phyloP scores from a whole-genome alignment of 768 basidiomycete genomes.

The Chalciporus piperatus region DNA sequence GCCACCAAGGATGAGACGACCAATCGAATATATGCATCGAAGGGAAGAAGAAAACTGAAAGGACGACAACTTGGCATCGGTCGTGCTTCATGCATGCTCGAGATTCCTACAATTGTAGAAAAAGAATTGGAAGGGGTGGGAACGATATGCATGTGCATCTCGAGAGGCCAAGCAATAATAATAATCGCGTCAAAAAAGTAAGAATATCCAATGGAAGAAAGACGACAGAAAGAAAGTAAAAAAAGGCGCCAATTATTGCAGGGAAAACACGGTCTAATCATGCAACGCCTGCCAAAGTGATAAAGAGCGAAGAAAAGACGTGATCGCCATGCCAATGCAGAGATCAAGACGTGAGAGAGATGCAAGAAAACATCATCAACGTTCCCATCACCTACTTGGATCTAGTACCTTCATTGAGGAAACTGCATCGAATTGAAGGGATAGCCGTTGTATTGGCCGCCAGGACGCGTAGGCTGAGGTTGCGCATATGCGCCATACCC shows the following conservation, averaged over 20 bases:
- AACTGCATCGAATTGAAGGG: conserved; percentile 26
- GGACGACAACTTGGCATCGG: too few relatives aligned
- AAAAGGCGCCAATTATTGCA: neutral
- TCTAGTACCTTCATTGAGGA: conserved; percentile 6
- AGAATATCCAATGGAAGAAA: neutral
- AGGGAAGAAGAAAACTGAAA: too few relatives aligned
- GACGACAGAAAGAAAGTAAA: neutral
- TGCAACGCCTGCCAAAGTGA: neutral
- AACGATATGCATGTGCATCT: conserved; percentile 4
- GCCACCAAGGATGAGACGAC: too few relatives aligned
- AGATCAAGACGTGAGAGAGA: neutral
- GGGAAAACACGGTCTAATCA: neutral
- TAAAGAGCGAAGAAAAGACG: neutral
- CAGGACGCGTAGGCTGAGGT: conserved; percentile 23
- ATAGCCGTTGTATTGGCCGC: conserved; percentile 22
- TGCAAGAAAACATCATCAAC: conserved; percentile 2
- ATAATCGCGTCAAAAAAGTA: conserved; percentile 12
- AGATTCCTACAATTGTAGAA: neutral
- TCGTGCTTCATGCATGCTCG: too few relatives aligned
- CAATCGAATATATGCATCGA: too few relatives aligned
- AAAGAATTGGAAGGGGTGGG: neutral
- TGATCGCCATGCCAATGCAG: neutral
- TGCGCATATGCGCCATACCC: conserved; percentile 19
- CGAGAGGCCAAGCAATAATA: conserved; percentile 19
- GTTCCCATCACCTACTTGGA: neutral